These are phyloP conservation scores for Tetragonia tetragonoides DNA, from an alignment of 148 eudicot genomes.

Conservation along the genomic window DNA sequence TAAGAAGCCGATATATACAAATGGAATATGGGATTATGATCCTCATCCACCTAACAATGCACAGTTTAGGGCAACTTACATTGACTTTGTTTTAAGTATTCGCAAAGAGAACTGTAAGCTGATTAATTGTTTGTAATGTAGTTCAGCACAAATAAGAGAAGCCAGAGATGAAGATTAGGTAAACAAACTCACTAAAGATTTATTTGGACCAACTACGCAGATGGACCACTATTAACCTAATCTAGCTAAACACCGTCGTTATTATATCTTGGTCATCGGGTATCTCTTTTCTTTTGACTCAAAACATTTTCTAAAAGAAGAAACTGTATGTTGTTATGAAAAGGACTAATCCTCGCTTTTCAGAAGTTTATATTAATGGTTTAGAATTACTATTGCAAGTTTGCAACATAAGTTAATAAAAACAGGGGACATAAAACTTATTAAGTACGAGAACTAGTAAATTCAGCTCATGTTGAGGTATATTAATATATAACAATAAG, in stretches of 20 bases:
- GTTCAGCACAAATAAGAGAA: slow-evolving; percentile 11
- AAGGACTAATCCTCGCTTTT: no score
- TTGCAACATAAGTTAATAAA: no score
- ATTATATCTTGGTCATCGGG: not conserved
- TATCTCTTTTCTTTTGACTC: not conserved
- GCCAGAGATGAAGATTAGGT: slow-evolving; percentile 24
- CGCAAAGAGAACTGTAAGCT: not conserved
- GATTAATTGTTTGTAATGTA: not conserved
- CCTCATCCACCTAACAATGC: slow-evolving; percentile 18
- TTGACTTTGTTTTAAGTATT: slow-evolving; percentile 5
- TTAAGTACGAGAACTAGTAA: no score
- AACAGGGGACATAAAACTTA: no score
- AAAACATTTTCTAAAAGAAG: no score
- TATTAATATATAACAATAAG: no score
- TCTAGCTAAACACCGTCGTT: not conserved
- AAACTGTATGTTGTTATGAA: no score
- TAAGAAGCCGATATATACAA: not conserved
- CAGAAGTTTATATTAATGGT: no score
- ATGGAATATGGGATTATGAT: not conserved
- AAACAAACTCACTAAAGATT: slow-evolving; percentile 33
- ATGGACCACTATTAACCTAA: slow-evolving; percentile 9
- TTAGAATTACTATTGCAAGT: no score
- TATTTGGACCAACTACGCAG: no score
- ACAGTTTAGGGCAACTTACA: slow-evolving; percentile 10
- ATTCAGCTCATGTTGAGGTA: no score